Conservation (phyloP, 495 filamentous ascomycete species). For the Cudoniella acicularis region DNA sequence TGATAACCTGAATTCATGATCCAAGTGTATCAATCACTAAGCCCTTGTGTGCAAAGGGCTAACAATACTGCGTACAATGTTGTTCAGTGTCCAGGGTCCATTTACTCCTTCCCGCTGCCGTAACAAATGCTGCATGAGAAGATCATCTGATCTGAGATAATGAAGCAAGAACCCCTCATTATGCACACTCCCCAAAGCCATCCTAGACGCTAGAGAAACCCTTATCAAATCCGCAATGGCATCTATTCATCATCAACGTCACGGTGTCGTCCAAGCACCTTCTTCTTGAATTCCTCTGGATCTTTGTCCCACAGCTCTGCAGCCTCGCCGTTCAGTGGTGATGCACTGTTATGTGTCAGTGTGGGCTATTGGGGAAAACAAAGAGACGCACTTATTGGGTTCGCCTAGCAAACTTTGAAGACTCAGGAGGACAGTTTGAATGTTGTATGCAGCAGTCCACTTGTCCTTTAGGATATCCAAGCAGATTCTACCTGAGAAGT, state of each 20-base stretch:
- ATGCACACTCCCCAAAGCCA: conserved; percentile 10
- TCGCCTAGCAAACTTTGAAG: conserved; percentile 94
- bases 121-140: conserved; percentile 21
- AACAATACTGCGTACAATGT: conserved; percentile 9
- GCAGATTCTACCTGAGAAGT: conserved; percentile 89
- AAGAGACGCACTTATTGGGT: conserved; percentile 81
- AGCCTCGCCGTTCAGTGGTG: conserved; percentile 92
- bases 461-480: conserved; percentile 98
- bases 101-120: conserved; percentile 18
- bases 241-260: conserved; percentile 53
- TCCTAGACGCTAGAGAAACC: not conserved
- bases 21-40: not conserved
- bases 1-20: conserved; percentile 7
- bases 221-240: not conserved
- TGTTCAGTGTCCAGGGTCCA: conserved; percentile 12
- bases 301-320: conserved; percentile 95
- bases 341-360: conserved; percentile 56
- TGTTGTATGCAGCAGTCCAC: conserved; percentile 93
- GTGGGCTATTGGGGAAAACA: conserved; percentile 6
- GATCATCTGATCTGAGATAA: conserved; percentile 2
- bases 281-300: conserved; percentile 79
- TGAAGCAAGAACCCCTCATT: not conserved
- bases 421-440: conserved; percentile 86
- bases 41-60: conserved; percentile 1
- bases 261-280: conserved; percentile 52